A percentile compares a stretch with the other conserved stretches of the same genome.
These are phyloP conservation scores for Acer campestre DNA, from an alignment of 345 rosid genomes.

Conservation along the genomic window DNA sequence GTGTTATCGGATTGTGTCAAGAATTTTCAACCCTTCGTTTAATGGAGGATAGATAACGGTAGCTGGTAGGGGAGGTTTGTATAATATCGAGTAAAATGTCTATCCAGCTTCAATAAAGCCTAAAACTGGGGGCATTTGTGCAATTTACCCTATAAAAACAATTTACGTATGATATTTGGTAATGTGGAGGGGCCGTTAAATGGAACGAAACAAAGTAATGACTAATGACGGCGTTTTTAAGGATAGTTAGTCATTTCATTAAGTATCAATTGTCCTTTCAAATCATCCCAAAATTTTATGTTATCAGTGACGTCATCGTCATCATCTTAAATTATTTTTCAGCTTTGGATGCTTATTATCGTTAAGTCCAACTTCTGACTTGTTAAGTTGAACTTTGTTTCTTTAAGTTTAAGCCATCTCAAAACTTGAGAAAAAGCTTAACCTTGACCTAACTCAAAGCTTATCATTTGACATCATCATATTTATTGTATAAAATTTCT, in stretches of 20 bases:
- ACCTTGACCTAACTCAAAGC: not conserved
- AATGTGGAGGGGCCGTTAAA: not conserved
- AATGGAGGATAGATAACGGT: too few relatives aligned
- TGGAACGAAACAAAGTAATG: not conserved
- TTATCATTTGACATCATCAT: not conserved
- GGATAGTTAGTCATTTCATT: slow-evolving; percentile 15
- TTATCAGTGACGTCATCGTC: not conserved
- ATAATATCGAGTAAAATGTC: too few relatives aligned
- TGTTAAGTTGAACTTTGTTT: not conserved
- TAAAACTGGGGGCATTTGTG: too few relatives aligned
- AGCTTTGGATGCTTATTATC: not conserved
- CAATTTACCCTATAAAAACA: too few relatives aligned
- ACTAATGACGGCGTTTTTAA: not conserved
- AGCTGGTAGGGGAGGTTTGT: too few relatives aligned
- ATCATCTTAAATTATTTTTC: not conserved
- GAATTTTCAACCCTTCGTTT: too few relatives aligned
- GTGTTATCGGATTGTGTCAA: too few relatives aligned
- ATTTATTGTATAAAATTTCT: too few relatives aligned
- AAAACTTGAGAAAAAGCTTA: not conserved
- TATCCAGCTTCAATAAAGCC: too few relatives aligned
- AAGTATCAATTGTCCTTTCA: slow-evolving; percentile 22
- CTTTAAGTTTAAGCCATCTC: not conserved
- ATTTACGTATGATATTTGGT: too few relatives aligned
- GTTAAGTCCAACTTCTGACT: not conserved
- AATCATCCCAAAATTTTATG: slow-evolving; percentile 18